phyloP scores from a whole-genome alignment of 2,329 filamentous ascomycete species.

The Colletotrichum higginsianum region DNA sequence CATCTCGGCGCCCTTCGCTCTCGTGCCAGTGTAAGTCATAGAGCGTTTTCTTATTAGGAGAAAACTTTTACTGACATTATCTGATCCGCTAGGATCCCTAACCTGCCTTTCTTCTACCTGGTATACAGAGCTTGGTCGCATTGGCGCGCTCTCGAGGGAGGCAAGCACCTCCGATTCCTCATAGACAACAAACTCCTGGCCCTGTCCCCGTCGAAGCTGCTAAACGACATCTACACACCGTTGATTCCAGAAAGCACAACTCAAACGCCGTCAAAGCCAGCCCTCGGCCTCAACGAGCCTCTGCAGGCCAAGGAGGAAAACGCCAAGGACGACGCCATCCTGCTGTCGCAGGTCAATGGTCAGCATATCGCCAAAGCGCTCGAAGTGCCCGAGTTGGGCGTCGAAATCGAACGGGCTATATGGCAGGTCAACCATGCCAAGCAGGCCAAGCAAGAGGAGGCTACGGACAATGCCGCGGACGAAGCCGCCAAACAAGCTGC shows the following conservation, averaged over 20 bases:
- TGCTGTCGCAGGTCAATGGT: conserved; percentile 68
- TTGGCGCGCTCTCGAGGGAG: conserved; percentile 88
- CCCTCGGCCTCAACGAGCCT: conserved; percentile 39
- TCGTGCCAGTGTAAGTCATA: conserved; percentile 84
- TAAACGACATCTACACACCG: conserved; percentile 81
- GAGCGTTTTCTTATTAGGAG: not conserved
- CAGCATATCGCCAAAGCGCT: conserved; percentile 73
- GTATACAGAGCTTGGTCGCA: conserved; percentile 93
- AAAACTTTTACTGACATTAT: conserved; percentile 17
- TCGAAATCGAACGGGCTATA: conserved; percentile 82
- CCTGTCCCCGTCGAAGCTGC: conserved; percentile 73
- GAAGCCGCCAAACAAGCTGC: conserved; percentile 33
- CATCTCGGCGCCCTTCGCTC: conserved; percentile 83
- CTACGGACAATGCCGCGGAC: conserved; percentile 42
- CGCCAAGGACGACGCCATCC: conserved; percentile 51
- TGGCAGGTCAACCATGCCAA: conserved; percentile 76
- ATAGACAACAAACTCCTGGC: conserved; percentile 80
- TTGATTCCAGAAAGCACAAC: conserved; percentile 55
- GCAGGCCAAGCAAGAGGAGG: conserved; percentile 57
- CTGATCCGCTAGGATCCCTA: conserved; percentile 77
- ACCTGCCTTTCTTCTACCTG: conserved; percentile 97
- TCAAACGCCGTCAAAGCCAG: conserved; percentile 49
- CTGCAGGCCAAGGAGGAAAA: conserved; percentile 45
- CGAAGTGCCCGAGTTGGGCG: conserved; percentile 77
- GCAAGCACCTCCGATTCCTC: conserved; percentile 87